Percentiles rank a stretch among this genome's conserved stretches.
Evolutionary conservation across 2,329 filamentous ascomycete genomes (phyloP).

Genomic region (Xylaria sp.): DNA sequence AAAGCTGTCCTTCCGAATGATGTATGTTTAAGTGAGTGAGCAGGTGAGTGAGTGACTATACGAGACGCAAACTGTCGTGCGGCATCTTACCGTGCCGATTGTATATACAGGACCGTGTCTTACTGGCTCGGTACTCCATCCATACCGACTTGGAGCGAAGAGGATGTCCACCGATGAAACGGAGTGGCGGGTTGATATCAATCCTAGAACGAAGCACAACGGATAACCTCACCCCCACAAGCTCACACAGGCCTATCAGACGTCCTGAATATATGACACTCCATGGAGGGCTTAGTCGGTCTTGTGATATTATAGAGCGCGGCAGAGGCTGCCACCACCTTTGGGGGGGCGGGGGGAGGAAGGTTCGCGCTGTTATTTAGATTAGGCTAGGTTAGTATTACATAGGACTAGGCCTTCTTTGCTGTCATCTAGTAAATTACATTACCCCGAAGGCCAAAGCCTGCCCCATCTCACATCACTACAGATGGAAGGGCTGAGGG

Average conservation of each 20-base stretch:
- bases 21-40: background rate
- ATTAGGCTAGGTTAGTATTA: background rate
- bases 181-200: constrained; percentile 18
- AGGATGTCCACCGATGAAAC: constrained; percentile 9
- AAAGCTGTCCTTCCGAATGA: background rate
- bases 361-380: background rate
- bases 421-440: too few relatives aligned
- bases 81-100: constrained; percentile 12
- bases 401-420: background rate
- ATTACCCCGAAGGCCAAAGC: too few relatives aligned
- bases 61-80: constrained; percentile 8
- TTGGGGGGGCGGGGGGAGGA: background rate
- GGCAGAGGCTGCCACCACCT: background rate
- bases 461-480: too few relatives aligned
- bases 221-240: constrained; percentile 12
- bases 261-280: constrained; percentile 12
- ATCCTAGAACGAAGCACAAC: constrained; percentile 13
- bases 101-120: constrained; percentile 17
- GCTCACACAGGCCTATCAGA: constrained; percentile 8
- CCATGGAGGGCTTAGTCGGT: background rate
- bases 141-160: constrained; percentile 8
- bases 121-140: constrained; percentile 17
- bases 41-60: background rate
- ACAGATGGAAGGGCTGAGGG: constrained; percentile 1
- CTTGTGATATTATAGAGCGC: background rate